Conservation (phyloP, 2,329 filamentous ascomycete genomes). For the Colletotrichum nymphaeae region DNA sequence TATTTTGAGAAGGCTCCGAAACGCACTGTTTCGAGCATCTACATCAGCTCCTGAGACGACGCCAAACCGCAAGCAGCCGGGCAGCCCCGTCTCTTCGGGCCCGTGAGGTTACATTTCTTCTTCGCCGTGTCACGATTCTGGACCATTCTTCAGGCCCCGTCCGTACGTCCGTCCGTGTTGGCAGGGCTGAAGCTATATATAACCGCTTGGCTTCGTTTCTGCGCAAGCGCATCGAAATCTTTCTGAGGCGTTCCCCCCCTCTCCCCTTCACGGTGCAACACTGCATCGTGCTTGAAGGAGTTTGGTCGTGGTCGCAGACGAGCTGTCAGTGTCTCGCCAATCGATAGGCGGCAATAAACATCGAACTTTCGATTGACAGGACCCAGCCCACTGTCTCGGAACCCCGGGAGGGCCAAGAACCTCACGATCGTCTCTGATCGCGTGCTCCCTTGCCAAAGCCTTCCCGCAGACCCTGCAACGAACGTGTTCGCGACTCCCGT, state of each 20-base stretch:
- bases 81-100: neutral
- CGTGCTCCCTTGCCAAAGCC: neutral
- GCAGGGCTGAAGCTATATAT: neutral
- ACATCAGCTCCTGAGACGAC: neutral
- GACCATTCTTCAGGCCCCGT: neutral
- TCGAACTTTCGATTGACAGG: neutral
- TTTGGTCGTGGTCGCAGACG: no score
- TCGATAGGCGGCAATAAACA: neutral
- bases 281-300: no score
- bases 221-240: neutral
- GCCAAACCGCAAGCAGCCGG: neutral
- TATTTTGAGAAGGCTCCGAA: neutral
- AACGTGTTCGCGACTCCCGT: neutral
- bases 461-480: neutral
- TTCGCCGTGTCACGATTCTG: neutral
- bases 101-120: neutral
- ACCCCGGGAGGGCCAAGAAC: neutral
- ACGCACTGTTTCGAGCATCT: neutral
- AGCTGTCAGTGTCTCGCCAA: neutral
- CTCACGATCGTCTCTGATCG: neutral
- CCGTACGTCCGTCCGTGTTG: neutral
- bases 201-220: neutral
- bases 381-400: neutral
- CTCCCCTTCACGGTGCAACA: no score
- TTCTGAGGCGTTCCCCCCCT: neutral